Conservation (phyloP, 306 rosid species). For the Astragalus glycyphyllos region DNA sequence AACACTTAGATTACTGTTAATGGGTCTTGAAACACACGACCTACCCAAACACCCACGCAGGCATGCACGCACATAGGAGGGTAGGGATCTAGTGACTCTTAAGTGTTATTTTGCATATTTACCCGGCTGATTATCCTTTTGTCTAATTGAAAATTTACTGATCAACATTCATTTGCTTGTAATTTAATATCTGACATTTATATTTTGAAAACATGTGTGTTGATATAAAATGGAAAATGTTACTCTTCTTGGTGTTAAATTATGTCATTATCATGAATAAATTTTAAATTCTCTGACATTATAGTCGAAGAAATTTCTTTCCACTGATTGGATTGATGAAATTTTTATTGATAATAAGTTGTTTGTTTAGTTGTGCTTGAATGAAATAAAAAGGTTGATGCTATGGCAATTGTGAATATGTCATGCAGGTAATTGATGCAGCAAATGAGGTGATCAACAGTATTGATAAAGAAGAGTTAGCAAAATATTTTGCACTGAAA, state of each 20-base stretch:
- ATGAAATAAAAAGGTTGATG: conserved; percentile 10
- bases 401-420: conserved; percentile 4
- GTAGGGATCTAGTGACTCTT: conserved; percentile 14
- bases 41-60: too few species aligned
- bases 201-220: background rate
- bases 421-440: conserved; percentile 76
- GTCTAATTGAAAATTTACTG: conserved; percentile 6
- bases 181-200: conserved; percentile 33
- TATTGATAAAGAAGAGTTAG: conserved; percentile 80
- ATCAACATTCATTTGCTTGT: background rate
- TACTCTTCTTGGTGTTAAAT: background rate
- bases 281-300: conserved; percentile 20
- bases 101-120: background rate
- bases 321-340: background rate
- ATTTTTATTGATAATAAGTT: conserved; percentile 12
- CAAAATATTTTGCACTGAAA: conserved; percentile 62
- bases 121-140: background rate
- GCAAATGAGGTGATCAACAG: conserved; percentile 81
- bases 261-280: background rate
- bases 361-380: background rate
- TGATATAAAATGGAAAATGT: conserved; percentile 7
- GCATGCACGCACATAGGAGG: background rate
- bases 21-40: conserved; percentile 2
- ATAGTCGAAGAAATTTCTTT: background rate
- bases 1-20: background rate